Base-by-base conservation (phyloP, 306 rosid genomes). In the Quercus berberidifolia region DNA sequence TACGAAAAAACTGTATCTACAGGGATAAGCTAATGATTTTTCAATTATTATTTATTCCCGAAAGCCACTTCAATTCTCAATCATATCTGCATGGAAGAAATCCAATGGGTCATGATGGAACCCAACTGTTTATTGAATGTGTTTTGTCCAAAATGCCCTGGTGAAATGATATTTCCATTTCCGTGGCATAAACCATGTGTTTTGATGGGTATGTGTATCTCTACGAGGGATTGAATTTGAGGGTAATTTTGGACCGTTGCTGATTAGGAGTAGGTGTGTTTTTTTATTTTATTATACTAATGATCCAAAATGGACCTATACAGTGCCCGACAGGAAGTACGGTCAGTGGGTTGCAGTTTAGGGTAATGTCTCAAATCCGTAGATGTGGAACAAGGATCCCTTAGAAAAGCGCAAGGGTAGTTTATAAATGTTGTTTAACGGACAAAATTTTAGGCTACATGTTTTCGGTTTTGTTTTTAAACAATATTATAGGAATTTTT, bases 321-420 rank as follows among this genome's bases (percentile, higher is more conserved):
- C 75, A 84, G 69, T 82, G 57, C 43, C 54, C 51, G 51, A 71
- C 79, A 81, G 52, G 63, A 26, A 71, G 62, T 43, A 60, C 72
- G 15, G 17, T 19, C 3, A 33, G 33, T 0, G 33, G 74, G 35
- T 3, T 8, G 56, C 9, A 26, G 21, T 12, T 20, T 13, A 28
- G 14, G 6, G 35, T 14, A 64, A 25, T 65, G 17, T 78, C 4
- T 41, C 76, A 26, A 15, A 78, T 55, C 35, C 33, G 51, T 26
- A 38, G 33, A 70, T 1, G 70, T 30, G 5, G 19, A 35, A 68
- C 10, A 14, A 75, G 23, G 25, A 3, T 6, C 23, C 11, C 11
- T 8, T 7, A 7, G 41, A 4, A 28, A 2, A 4, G 28, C 41
- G 41, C 38, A 35, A 6, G 30, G 41, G 41, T 35, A 0, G 41